Evolutionary conservation across 352 stramenopile species (phyloP).

Genomic region (Saprolegnia parasitica): DNA sequence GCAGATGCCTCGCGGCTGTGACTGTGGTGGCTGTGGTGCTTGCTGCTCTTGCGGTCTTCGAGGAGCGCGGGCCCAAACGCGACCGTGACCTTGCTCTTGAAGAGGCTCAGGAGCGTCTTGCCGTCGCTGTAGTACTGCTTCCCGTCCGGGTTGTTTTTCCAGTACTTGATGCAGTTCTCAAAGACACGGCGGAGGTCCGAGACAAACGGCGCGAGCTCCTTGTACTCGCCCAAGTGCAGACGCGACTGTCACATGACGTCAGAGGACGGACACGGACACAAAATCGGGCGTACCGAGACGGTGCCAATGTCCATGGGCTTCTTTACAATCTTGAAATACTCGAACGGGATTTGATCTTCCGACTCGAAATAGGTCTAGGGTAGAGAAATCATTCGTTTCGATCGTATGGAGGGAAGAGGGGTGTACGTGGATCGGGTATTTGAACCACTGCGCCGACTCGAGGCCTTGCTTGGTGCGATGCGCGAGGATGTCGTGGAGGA

Average conservation of each 20-base stretch:
- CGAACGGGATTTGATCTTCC: conserved; percentile 73
- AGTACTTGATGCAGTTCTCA: conserved; percentile 82
- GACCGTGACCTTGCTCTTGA: conserved; percentile 43
- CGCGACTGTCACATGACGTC: conserved; percentile 29
- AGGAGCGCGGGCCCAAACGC: conserved; percentile 37
- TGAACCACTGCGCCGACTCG: conserved; percentile 84
- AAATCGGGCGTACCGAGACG: conserved; percentile 39
- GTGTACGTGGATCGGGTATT: conserved; percentile 55
- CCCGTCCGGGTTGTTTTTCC: conserved; percentile 66
- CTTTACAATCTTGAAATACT: conserved; percentile 76
- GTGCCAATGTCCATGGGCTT: conserved; percentile 79
- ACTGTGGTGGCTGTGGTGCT: conserved; percentile 26
- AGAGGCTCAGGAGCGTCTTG: conserved; percentile 46
- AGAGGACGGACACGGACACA: not conserved
- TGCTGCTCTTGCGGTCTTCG: conserved; percentile 40
- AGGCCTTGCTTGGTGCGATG: conserved; percentile 58
- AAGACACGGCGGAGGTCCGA: conserved; percentile 72
- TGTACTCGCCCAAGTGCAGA: conserved; percentile 67
- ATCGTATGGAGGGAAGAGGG: not conserved
- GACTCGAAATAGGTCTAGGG: conserved; percentile 74
- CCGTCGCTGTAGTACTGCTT: conserved; percentile 75
- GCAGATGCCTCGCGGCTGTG: conserved; percentile 33
- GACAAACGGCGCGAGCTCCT: conserved; percentile 50
- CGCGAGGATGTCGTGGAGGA: conserved; percentile 71
- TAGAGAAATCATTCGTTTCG: conserved; percentile 5